Evolutionary conservation across 148 eudicot genomes (phyloP).

Genomic region (Fallopia convolvulus): DNA sequence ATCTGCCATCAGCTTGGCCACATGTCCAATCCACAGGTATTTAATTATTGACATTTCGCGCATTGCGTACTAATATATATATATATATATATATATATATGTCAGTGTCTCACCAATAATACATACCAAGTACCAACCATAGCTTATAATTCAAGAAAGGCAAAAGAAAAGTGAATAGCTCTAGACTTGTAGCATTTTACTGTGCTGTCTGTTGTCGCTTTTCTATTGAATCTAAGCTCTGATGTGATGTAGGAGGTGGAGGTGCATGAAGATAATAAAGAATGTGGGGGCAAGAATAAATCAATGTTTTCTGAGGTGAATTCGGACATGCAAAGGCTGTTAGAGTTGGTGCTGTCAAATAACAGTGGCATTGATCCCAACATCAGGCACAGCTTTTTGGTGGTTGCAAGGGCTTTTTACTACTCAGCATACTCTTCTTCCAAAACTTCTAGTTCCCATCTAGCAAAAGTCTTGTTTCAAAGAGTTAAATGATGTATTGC

Average conservation of each 20-base stretch:
- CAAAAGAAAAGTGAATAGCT: background rate
- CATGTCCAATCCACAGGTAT: slow-evolving; percentile 14
- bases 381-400: slow-evolving; percentile 47
- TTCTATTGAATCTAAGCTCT: background rate
- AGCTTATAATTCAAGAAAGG: too few relatives aligned
- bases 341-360: slow-evolving; percentile 32
- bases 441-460: slow-evolving; percentile 38
- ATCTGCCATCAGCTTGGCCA: slow-evolving; percentile 42
- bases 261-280: background rate
- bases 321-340: slow-evolving; percentile 46
- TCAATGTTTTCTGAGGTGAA: slow-evolving; percentile 23
- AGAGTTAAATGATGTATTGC: slow-evolving; percentile 22
- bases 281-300: background rate
- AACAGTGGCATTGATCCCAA: slow-evolving; percentile 27
- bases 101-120: background rate
- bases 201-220: background rate
- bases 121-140: too few relatives aligned
- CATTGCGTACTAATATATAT: background rate
- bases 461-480: slow-evolving; percentile 59
- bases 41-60: background rate
- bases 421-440: slow-evolving; percentile 44
- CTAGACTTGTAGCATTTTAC: background rate
- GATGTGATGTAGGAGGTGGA: background rate
- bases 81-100: too few relatives aligned
- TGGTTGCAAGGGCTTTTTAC: slow-evolving; percentile 49